phyloP scores from a whole-genome alignment of 768 basidiomycete genomes.

The Xerocomellus dryophilus region DNA sequence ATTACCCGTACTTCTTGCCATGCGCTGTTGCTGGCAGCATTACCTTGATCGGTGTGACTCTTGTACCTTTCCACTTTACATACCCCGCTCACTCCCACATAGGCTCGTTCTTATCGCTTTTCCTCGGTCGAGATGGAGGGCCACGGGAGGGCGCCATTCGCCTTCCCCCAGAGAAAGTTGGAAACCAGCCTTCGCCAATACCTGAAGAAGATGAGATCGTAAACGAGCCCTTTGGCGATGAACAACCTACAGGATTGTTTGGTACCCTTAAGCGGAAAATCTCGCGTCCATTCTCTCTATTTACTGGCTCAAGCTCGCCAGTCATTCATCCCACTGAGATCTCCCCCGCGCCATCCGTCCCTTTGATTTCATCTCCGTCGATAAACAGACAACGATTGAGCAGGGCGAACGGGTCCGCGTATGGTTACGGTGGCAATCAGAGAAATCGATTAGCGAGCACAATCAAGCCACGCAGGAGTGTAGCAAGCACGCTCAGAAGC shows the following conservation, averaged over 20 bases:
- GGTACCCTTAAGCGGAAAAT: conserved; percentile 46
- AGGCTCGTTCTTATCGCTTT: conserved; percentile 87
- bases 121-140: conserved; percentile 89
- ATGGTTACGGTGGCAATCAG: conserved; percentile 65
- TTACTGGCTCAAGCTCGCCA: conserved; percentile 52
- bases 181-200: conserved; percentile 45
- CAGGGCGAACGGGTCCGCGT: conserved; percentile 71
- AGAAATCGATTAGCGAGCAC: conserved; percentile 53
- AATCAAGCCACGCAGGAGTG: conserved; percentile 50
- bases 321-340: conserved; percentile 36
- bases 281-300: conserved; percentile 54
- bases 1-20: conserved; percentile 90
- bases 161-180: conserved; percentile 73
- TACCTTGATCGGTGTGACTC: conserved; percentile 60
- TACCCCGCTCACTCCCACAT: background rate
- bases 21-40: conserved; percentile 74
- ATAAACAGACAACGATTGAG: conserved; percentile 49
- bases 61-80: background rate
- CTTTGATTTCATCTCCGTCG: conserved; percentile 41
- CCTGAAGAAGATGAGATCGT: conserved; percentile 63
- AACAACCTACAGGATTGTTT: conserved; percentile 35
- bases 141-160: conserved; percentile 83
- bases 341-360: conserved; percentile 41
- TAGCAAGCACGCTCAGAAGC: conserved; percentile 49
- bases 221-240: conserved; percentile 45